phyloP scores from a whole-genome alignment of 1,284 basidiomycete species.

The Puccinia sorghi region DNA sequence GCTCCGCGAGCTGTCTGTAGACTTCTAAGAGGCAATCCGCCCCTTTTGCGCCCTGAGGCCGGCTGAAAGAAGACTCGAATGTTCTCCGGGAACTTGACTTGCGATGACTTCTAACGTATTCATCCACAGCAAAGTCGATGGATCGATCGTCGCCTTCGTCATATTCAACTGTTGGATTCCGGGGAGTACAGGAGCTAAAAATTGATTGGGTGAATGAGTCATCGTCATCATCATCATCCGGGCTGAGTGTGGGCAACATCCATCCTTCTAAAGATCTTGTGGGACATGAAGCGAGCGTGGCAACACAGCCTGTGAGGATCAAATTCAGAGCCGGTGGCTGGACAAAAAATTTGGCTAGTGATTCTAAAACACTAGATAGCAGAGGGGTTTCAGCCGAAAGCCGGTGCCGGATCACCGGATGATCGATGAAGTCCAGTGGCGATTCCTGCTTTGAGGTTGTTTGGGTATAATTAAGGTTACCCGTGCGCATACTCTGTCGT shows the following conservation, averaged over 20 bases:
- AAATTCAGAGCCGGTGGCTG: conserved; percentile 56
- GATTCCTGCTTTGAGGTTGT: conserved; percentile 12
- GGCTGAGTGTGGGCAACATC: conserved; percentile 50
- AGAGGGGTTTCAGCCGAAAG: conserved; percentile 52
- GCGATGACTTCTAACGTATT: conserved; percentile 62
- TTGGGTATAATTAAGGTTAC: not conserved
- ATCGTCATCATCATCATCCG: conserved; percentile 10
- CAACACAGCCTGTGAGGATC: conserved; percentile 54
- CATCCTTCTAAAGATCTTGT: conserved; percentile 56
- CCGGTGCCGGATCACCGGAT: conserved; percentile 50
- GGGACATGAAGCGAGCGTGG: conserved; percentile 54
- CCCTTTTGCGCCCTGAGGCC: not conserved
- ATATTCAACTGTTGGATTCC: conserved; percentile 54
- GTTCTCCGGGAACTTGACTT: conserved; percentile 64
- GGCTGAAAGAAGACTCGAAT: conserved; percentile 60
- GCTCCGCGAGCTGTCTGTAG: conserved; percentile 53
- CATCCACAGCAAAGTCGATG: conserved; percentile 71
- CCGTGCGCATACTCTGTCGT: not conserved
- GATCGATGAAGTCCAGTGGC: conserved; percentile 36
- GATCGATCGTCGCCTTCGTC: conserved; percentile 73
- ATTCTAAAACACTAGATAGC: conserved; percentile 53
- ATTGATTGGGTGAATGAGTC: conserved; percentile 24
- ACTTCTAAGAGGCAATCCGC: conserved; percentile 51
- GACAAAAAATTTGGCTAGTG: conserved; percentile 54
- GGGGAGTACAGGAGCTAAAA: conserved; percentile 15